A percentile compares a stretch with the other conserved stretches of the same genome.
Evolutionary conservation across 208 protist genomes (phyloP).

Genomic region (Strigomonas culicis): DNA sequence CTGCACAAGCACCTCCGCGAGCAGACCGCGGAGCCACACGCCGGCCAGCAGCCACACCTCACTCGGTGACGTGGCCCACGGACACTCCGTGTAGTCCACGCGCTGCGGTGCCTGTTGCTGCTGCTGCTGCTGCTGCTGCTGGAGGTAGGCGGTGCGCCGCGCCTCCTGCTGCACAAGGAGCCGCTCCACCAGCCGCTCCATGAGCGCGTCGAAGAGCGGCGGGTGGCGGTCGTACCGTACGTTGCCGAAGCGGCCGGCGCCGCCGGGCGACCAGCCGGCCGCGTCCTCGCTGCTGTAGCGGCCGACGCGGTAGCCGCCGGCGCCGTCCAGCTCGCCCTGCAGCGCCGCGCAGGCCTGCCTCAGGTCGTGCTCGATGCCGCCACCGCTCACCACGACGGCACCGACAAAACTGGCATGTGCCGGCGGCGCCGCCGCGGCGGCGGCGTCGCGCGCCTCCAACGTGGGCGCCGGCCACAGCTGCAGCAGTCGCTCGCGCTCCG

Average conservation of each 20-base stretch:
- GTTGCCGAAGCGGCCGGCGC: conserved; percentile 54
- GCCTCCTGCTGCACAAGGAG: conserved; percentile 31
- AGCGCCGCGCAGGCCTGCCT: conserved; percentile 51
- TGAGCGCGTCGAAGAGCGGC: conserved; percentile 47
- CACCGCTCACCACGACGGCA: conserved; percentile 75
- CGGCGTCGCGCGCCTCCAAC: conserved; percentile 5
- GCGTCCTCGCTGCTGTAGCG: conserved; percentile 39
- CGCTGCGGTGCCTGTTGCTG: conserved; percentile 15
- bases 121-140: conserved; percentile 8
- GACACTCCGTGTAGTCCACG: conserved; percentile 31
- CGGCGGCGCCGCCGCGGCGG: conserved; percentile 13
- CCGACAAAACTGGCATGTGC: conserved; percentile 38
- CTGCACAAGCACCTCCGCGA: conserved; percentile 35
- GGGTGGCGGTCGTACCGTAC: conserved; percentile 34
- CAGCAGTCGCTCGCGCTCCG: neutral
- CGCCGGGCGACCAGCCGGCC: neutral
- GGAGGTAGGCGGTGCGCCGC: neutral
- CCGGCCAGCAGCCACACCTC: conserved; percentile 73
- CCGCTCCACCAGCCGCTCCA: conserved; percentile 44
- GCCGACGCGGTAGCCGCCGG: conserved; percentile 26
- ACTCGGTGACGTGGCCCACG: conserved; percentile 66
- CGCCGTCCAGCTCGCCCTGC: neutral
- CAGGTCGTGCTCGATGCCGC: conserved; percentile 88
- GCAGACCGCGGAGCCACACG: conserved; percentile 57
- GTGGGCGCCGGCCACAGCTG: conserved; percentile 5